phyloP scores from a whole-genome alignment of 2,329 filamentous ascomycete species.

The Boeremia lycopersici region DNA sequence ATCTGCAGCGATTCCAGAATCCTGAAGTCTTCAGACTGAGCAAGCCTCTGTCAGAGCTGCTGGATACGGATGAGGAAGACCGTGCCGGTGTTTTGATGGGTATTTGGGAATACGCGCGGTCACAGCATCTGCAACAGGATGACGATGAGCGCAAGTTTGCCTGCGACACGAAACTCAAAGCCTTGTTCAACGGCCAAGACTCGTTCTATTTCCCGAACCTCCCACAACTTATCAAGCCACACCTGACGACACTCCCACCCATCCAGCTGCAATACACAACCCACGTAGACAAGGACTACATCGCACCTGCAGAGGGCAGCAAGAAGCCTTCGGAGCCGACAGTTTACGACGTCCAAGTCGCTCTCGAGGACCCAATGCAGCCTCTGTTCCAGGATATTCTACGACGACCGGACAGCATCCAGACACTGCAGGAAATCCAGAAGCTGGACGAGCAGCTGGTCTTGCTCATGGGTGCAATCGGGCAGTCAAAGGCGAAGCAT shows the following conservation, averaged over 20 bases:
- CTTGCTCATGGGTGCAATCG: slow-evolving; percentile 79
- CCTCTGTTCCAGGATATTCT: slow-evolving; percentile 64
- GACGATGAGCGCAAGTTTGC: slow-evolving; percentile 93
- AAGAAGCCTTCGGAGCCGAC: slow-evolving; percentile 73
- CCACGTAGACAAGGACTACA: slow-evolving; percentile 73
- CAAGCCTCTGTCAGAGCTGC: slow-evolving; percentile 77
- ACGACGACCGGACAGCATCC: slow-evolving; percentile 55
- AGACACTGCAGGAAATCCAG: slow-evolving; percentile 76
- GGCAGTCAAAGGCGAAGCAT: slow-evolving; percentile 87
- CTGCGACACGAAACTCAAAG: slow-evolving; percentile 81
- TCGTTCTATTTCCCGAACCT: slow-evolving; percentile 85
- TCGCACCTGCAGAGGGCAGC: slow-evolving; percentile 67
- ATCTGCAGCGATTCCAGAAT: slow-evolving; percentile 80
- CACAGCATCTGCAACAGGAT: slow-evolving; percentile 86
- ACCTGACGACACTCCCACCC: slow-evolving; percentile 80
- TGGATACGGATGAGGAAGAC: slow-evolving; percentile 87
- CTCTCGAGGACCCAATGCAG: slow-evolving; percentile 81
- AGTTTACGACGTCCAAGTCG: slow-evolving; percentile 87
- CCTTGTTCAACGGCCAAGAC: slow-evolving; percentile 73
- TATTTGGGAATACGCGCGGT: slow-evolving; percentile 92
- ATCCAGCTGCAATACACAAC: slow-evolving; percentile 90
- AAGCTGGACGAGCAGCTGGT: slow-evolving; percentile 84
- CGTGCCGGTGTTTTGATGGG: slow-evolving; percentile 87
- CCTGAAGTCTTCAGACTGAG: slow-evolving; percentile 85
- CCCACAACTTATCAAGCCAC: slow-evolving; percentile 76